Conservation (phyloP, 345 rosid genomes). For the Eucalyptus victrix region DNA sequence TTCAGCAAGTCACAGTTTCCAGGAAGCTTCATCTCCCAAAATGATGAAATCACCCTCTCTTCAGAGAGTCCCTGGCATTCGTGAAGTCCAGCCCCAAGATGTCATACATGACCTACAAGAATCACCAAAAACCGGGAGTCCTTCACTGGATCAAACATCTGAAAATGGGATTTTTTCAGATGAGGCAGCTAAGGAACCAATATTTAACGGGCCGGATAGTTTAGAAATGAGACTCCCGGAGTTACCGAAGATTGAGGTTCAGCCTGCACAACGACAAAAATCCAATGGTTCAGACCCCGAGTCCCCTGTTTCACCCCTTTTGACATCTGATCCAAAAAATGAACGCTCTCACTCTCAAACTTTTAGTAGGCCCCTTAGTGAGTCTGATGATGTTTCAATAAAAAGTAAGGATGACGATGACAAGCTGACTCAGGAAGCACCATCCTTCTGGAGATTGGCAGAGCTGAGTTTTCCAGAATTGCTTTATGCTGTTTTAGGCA, state of each 20-base stretch:
- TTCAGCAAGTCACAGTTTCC: conserved; percentile 72
- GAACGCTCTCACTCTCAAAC: conserved; percentile 98
- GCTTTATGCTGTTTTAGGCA: conserved; percentile 96
- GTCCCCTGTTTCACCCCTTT: conserved; percentile 95
- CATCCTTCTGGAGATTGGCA: conserved; percentile 88
- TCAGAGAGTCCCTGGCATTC: conserved; percentile 62
- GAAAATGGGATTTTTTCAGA: conserved; percentile 62
- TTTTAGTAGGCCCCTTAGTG: conserved; percentile 85
- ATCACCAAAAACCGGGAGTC: conserved; percentile 58
- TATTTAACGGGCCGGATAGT: conserved; percentile 90
- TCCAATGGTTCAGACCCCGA: conserved; percentile 91
- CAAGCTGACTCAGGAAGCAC: conserved; percentile 38
- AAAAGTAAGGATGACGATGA: conserved; percentile 38
- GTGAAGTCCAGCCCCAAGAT: conserved; percentile 32
- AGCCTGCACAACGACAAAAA: conserved; percentile 37
- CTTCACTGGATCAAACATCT: conserved; percentile 61
- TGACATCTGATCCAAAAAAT: conserved; percentile 86
- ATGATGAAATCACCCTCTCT: conserved; percentile 91
- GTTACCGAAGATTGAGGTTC: conserved; percentile 85
- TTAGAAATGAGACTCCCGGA: conserved; percentile 90
- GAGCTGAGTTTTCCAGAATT: conserved; percentile 96
- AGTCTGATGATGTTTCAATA: conserved; percentile 52
- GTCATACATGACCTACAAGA: conserved; percentile 8
- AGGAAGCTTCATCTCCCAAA: conserved; percentile 84
- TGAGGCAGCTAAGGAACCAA: conserved; percentile 64